A percentile compares a stretch with the other conserved stretches of the same genome.
Conservation (phyloP, 2,329 filamentous ascomycete species). For the Phialocephala sp. region DNA sequence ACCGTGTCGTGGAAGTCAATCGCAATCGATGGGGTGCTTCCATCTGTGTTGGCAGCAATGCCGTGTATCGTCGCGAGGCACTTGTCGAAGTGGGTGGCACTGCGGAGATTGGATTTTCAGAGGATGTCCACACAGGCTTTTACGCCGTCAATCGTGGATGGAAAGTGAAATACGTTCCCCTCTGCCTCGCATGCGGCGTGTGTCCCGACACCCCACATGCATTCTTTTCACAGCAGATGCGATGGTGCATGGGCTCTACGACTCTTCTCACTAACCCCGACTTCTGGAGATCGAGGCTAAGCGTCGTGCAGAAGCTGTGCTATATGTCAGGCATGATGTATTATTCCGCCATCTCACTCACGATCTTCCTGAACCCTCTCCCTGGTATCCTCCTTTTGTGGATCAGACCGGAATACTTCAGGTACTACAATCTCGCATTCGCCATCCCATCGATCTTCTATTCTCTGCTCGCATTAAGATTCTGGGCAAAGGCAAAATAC, state of each 20-base stretch:
- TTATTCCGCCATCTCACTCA: slow-evolving; percentile 21
- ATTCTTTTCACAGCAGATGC: slow-evolving; percentile 23
- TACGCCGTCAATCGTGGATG: slow-evolving; percentile 22
- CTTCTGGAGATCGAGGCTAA: slow-evolving; percentile 22
- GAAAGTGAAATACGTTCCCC: slow-evolving; percentile 24
- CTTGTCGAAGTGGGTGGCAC: slow-evolving; percentile 22
- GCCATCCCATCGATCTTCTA: slow-evolving; percentile 20
- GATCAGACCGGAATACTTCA: slow-evolving; percentile 24
- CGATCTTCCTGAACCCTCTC: slow-evolving; percentile 22
- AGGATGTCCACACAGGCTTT: slow-evolving; percentile 23
- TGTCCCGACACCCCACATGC: slow-evolving; percentile 23
- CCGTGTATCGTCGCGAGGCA: slow-evolving; percentile 21
- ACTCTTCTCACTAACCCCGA: slow-evolving; percentile 23
- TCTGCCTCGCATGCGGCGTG: slow-evolving; percentile 21
- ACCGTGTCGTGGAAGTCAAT: slow-evolving; percentile 24
- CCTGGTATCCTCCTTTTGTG: slow-evolving; percentile 20
- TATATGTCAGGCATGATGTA: slow-evolving; percentile 24
- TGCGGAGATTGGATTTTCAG: slow-evolving; percentile 22
- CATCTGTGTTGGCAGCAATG: slow-evolving; percentile 22
- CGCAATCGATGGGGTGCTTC: slow-evolving; percentile 23
- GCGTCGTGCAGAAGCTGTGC: slow-evolving; percentile 19
- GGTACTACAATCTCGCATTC: slow-evolving; percentile 26
- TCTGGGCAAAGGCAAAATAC: slow-evolving; percentile 21
- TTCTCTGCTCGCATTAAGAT: slow-evolving; percentile 17
- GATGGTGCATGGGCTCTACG: slow-evolving; percentile 24